A percentile compares a stretch with the other conserved stretches of the same genome.
These are phyloP conservation scores for Vaccinium darrowii DNA, from an alignment of 148 eudicot species.

Conservation along the genomic window DNA sequence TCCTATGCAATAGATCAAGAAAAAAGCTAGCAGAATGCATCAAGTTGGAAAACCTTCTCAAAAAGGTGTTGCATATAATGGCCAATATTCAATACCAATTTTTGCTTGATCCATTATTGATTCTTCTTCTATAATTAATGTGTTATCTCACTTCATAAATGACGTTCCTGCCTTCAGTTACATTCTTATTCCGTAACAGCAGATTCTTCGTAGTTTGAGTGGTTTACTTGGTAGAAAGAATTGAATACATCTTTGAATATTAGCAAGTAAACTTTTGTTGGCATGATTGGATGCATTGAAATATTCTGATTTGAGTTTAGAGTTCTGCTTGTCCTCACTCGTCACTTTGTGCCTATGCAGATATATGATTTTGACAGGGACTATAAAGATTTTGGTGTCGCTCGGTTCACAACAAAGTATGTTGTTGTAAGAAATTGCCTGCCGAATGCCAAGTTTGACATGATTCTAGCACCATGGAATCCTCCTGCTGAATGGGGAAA, in stretches of 20 bases:
- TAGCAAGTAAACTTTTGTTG: neutral
- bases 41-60: neutral
- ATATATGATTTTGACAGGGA: conserved; percentile 97
- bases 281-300: neutral
- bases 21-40: neutral
- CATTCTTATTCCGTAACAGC: neutral
- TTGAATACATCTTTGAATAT: neutral
- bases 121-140: neutral
- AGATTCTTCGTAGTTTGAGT: conserved; percentile 3
- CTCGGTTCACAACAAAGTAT: conserved; percentile 88
- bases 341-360: conserved; percentile 42
- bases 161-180: neutral
- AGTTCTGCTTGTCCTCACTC: neutral
- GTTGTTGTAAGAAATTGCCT: conserved; percentile 90
- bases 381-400: conserved; percentile 93
- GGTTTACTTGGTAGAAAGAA: neutral
- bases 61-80: neutral
- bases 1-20: neutral
- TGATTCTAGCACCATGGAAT: conserved; percentile 98
- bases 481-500: conserved; percentile 99
- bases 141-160: neutral
- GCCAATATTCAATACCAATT: neutral
- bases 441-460: conserved; percentile 87
- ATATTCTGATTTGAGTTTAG: neutral
- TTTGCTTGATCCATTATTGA: neutral